phyloP scores from a whole-genome alignment of 2,329 filamentous ascomycete species.

The Fusarium tuaranense region DNA sequence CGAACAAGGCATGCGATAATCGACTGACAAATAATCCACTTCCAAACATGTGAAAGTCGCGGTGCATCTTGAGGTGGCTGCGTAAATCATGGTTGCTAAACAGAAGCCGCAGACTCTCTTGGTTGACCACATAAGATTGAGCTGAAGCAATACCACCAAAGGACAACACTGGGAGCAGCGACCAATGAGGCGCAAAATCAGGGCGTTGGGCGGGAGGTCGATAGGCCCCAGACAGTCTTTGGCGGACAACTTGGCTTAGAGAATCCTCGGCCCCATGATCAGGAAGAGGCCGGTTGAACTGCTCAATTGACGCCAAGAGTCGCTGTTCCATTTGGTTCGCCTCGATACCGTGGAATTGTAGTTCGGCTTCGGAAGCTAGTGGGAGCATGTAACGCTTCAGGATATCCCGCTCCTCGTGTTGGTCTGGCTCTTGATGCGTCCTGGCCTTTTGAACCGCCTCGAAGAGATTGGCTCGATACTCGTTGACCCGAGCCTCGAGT shows the following conservation, averaged over 20 bases:
- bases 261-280: conserved; percentile 46
- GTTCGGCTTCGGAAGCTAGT: conserved; percentile 17
- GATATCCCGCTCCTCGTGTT: not conserved
- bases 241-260: conserved; percentile 55
- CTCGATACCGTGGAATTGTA: conserved; percentile 63
- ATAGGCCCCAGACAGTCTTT: conserved; percentile 50
- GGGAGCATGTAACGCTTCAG: not conserved
- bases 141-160: conserved; percentile 79
- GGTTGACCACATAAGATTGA: conserved; percentile 83
- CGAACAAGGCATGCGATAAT: conserved; percentile 86
- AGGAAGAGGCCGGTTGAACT: conserved; percentile 51
- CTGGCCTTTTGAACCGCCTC: conserved; percentile 36
- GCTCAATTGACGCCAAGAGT: conserved; percentile 63
- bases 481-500: conserved; percentile 69
- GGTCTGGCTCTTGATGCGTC: not conserved
- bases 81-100: conserved; percentile 80
- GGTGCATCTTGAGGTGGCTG: conserved; percentile 79
- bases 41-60: conserved; percentile 84
- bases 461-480: conserved; percentile 49
- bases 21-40: conserved; percentile 86
- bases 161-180: conserved; percentile 75
- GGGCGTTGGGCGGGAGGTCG: conserved; percentile 30
- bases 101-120: conserved; percentile 78
- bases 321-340: conserved; percentile 59
- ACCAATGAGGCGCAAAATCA: conserved; percentile 66